A percentile compares a stretch with the other conserved stretches of the same genome.
Conservation (phyloP, 805 yeast species). For the Saccharomycopsis sp. region DNA sequence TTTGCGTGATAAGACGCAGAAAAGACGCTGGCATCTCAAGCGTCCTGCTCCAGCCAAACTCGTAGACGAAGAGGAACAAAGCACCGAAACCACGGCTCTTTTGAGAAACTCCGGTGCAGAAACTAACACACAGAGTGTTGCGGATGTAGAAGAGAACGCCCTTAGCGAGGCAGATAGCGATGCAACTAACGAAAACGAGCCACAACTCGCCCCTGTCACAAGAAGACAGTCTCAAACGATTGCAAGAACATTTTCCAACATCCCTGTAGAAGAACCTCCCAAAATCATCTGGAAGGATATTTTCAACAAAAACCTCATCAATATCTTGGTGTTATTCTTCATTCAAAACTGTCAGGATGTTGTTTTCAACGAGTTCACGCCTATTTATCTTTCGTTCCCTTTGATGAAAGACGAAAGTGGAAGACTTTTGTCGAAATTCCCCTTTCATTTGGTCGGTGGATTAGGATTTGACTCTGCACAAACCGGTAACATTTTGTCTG, state of each 20-base stretch:
- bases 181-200: constrained; percentile 11
- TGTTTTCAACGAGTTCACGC: constrained; percentile 49
- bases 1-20: constrained; percentile 20
- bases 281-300: constrained; percentile 28
- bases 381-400: constrained; percentile 43
- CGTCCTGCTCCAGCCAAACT: constrained; percentile 17
- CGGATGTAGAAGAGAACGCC: neutral
- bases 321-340: constrained; percentile 34
- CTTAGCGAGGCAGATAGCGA: neutral
- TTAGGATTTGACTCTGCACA: constrained; percentile 34
- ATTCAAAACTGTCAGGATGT: constrained; percentile 32
- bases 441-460: constrained; percentile 40
- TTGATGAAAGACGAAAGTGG: constrained; percentile 26
- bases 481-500: constrained; percentile 40
- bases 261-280: constrained; percentile 27
- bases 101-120: neutral
- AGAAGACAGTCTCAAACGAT: constrained; percentile 29
- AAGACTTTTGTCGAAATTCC: constrained; percentile 31
- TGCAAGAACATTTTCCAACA: constrained; percentile 29
- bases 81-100: neutral
- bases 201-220: constrained; percentile 19
- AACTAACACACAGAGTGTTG: neutral
- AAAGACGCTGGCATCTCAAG: constrained; percentile 26
- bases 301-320: constrained; percentile 32
- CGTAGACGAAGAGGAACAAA: constrained; percentile 14